phyloP scores from a whole-genome alignment of 257 asterid species.

The Eucommia ulmoides region DNA sequence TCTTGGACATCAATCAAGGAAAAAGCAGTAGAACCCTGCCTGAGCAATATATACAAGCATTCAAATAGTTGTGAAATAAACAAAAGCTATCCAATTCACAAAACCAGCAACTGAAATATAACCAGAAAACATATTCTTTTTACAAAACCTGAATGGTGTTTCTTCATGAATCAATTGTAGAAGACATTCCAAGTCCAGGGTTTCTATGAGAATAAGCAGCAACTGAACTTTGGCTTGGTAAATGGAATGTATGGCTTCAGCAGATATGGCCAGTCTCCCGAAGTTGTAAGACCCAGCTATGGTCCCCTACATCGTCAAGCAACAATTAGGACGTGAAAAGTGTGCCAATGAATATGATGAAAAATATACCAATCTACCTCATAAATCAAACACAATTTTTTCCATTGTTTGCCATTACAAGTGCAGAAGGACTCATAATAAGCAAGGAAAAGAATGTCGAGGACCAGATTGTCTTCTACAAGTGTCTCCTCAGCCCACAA shows the following conservation, averaged over 20 bases:
- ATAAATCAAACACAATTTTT: slow-evolving; percentile 53
- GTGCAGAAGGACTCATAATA: slow-evolving; percentile 65
- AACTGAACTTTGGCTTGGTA: slow-evolving; percentile 76
- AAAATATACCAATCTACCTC: slow-evolving; percentile 42
- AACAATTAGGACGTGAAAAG: no score
- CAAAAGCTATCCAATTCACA: no score
- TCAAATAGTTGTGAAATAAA: no score
- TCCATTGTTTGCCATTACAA: slow-evolving; percentile 73
- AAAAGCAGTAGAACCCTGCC: slow-evolving; percentile 65
- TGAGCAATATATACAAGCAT: slow-evolving; percentile 21
- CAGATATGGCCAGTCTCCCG: slow-evolving; percentile 64
- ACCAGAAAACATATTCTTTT: no score
- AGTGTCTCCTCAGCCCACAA: slow-evolving; percentile 93
- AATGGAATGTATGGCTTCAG: slow-evolving; percentile 53
- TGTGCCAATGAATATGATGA: slow-evolving; percentile 9
- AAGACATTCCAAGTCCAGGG: slow-evolving; percentile 77
- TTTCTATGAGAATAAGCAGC: slow-evolving; percentile 73
- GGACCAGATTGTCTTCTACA: slow-evolving; percentile 68
- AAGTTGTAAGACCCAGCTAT: slow-evolving; percentile 59
- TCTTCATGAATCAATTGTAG: slow-evolving; percentile 89
- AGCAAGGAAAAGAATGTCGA: slow-evolving; percentile 73
- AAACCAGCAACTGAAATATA: no score
- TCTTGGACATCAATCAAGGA: slow-evolving; percentile 67
- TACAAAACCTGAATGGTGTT: slow-evolving; percentile 84
- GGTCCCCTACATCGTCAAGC: slow-evolving; percentile 43